phyloP scores from a whole-genome alignment of 768 basidiomycete species.

The Xerocomus potaroensis region DNA sequence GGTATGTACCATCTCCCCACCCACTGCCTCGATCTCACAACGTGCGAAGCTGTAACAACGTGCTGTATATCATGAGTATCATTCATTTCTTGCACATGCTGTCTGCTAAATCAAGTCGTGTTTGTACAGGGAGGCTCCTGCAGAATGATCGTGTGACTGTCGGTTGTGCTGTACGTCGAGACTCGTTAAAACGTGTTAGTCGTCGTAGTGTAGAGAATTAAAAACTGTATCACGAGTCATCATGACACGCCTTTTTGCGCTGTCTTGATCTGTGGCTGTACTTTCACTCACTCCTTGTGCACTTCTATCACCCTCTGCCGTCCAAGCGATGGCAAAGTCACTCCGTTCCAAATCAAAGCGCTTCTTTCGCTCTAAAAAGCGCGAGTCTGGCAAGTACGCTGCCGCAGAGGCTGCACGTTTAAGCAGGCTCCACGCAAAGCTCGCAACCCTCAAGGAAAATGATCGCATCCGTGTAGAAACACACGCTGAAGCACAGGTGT shows the following conservation, averaged over 20 bases:
- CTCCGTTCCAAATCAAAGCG: constrained; percentile 80
- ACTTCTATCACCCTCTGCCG: neutral
- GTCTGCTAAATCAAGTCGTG: constrained; percentile 21
- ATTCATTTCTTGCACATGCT: neutral
- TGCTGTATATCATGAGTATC: constrained; percentile 88
- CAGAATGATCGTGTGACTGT: constrained; percentile 41
- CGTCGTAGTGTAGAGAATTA: no score
- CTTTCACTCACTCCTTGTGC: neutral
- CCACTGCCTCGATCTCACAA: constrained; percentile 7
- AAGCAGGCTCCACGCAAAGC: constrained; percentile 65
- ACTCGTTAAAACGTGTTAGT: no score
- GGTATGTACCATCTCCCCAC: constrained; percentile 46
- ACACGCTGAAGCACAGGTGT: constrained; percentile 30
- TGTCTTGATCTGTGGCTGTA: constrained; percentile 12
- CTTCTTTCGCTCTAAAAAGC: constrained; percentile 70
- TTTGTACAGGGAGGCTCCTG: constrained; percentile 68
- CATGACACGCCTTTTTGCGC: no score
- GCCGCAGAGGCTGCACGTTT: constrained; percentile 74
- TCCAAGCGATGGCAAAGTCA: constrained; percentile 86
- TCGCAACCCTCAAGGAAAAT: constrained; percentile 42
- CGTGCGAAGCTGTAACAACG: constrained; percentile 79
- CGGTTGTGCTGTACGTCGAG: no score
- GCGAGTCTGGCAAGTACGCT: constrained; percentile 70
- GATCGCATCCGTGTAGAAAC: constrained; percentile 24
- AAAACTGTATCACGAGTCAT: no score